Conservation (phyloP, 345 rosid species). For the Psidium guajava region DNA sequence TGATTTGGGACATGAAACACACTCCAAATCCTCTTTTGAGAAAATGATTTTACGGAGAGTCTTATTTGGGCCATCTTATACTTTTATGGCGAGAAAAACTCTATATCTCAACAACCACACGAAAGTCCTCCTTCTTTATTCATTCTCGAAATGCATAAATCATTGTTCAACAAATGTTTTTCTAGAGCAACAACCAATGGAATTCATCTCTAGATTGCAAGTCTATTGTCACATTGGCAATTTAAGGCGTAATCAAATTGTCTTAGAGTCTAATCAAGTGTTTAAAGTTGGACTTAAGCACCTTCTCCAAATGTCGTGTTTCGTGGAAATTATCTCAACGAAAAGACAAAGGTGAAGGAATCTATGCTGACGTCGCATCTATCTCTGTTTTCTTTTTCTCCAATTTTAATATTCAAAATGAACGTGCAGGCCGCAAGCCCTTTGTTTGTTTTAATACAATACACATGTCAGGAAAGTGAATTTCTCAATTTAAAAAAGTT, state of each 20-base stretch:
- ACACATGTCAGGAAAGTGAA: no score
- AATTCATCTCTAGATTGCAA: neutral
- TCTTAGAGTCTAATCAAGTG: neutral
- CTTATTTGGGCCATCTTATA: neutral
- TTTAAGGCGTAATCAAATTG: neutral
- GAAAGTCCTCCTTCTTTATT: neutral
- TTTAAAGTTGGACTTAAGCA: neutral
- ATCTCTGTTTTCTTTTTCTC: no score
- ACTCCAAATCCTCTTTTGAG: no score
- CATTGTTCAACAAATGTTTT: neutral
- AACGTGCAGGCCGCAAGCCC: neutral
- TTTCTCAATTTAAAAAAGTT: no score
- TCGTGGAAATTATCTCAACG: neutral
- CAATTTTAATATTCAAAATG: neutral
- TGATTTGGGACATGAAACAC: no score
- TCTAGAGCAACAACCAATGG: neutral
- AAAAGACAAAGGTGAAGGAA: neutral
- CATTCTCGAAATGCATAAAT: neutral
- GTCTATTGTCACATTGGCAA: neutral
- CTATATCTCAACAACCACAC: neutral
- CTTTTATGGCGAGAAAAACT: neutral
- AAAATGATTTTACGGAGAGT: neutral
- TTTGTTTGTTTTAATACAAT: neutral
- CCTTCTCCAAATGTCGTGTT: neutral
- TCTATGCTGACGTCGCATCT: neutral